phyloP scores from a whole-genome alignment of 805 yeast species.

The Hemisphaericaspora nanyangensis region DNA sequence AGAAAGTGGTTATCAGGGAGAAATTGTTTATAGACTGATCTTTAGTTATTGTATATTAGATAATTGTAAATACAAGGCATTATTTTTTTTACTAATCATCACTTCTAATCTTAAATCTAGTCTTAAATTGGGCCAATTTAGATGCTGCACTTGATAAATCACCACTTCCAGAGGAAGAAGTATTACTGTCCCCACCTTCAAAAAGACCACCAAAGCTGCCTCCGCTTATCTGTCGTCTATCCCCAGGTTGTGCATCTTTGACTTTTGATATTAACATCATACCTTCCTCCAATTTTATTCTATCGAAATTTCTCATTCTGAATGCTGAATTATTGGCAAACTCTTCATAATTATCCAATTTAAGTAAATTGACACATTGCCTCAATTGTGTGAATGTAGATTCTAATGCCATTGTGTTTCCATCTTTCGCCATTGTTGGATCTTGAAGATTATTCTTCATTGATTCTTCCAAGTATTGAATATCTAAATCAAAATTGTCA shows the following conservation, averaged over 20 bases:
- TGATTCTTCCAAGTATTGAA: conserved; percentile 61
- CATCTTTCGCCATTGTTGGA: conserved; percentile 15
- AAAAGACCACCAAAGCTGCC: not conserved
- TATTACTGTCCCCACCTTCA: conserved; percentile 2
- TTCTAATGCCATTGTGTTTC: conserved; percentile 51
- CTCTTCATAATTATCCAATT: conserved; percentile 59
- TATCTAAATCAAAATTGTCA: conserved; percentile 73
- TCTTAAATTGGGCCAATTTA: conserved; percentile 32
- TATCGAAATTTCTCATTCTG: conserved; percentile 56
- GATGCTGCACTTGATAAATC: conserved; percentile 25
- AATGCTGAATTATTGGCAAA: conserved; percentile 49
- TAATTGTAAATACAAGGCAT: too few species aligned
- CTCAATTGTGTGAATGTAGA: conserved; percentile 75
- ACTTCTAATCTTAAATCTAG: conserved; percentile 18
- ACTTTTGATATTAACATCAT: conserved; percentile 54
- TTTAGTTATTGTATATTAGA: too few species aligned
- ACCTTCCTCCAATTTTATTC: conserved; percentile 74
- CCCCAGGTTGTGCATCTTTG: conserved; percentile 15
- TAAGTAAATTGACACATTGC: conserved; percentile 72
- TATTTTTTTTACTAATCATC: conserved; percentile 1
- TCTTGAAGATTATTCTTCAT: conserved; percentile 26
- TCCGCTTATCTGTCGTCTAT: conserved; percentile 6
- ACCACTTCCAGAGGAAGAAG: conserved; percentile 10
- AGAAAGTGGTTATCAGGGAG: too few species aligned
- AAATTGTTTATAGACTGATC: too few species aligned